Evolutionary conservation across 2,329 filamentous ascomycete genomes (phyloP), one percentile per base, ranked within the genome.

Genomic region (Hypoxylon sp.): DNA sequence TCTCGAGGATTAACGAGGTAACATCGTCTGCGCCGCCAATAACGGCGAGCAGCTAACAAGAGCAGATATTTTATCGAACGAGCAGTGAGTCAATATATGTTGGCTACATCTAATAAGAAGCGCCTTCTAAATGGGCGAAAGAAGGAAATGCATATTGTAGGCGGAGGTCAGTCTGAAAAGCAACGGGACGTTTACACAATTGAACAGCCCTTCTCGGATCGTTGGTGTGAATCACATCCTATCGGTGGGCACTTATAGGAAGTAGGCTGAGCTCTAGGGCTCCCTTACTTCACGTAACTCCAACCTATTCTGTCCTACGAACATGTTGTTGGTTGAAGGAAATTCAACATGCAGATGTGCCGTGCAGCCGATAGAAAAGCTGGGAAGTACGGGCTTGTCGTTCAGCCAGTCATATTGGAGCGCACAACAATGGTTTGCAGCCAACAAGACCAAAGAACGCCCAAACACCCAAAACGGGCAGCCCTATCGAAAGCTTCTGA

Each of bases 311-410:
- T 25, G 9, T 46, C 19, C n/a, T 34, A 28, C 30, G 14, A 32
- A 32, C 25, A 48, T 58, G 63, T 4, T 57, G 63, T 65, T 65
- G 63, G 63, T 65, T 52, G 34, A 51, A 58, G 9, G 30, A 23
- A 50, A 28, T n/a, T 53, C 57, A 56, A 21, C 34, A 14, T 61
- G 46, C 63, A 58, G 51, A 17, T 30, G 13, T 14, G 57, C 32
- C 28, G 51, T 28, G 45, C 34, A 55, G 23, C 23, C 19, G 34
- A 48, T 10, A 3, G 7, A 30, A 38, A 34, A 48, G 43, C 28
- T 57, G 21, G 17, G 46, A 30, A 45, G 2, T 23, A 41, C 13
- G 10, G 52, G 36, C n/a, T 17, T 48, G 38, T 5, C 30, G 46
- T 21, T 41, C 28, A 36, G 19, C 63, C 63, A 65, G 50, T 65